Conservation (phyloP, 305 asterid genomes). For the Solanum chacoense region DNA sequence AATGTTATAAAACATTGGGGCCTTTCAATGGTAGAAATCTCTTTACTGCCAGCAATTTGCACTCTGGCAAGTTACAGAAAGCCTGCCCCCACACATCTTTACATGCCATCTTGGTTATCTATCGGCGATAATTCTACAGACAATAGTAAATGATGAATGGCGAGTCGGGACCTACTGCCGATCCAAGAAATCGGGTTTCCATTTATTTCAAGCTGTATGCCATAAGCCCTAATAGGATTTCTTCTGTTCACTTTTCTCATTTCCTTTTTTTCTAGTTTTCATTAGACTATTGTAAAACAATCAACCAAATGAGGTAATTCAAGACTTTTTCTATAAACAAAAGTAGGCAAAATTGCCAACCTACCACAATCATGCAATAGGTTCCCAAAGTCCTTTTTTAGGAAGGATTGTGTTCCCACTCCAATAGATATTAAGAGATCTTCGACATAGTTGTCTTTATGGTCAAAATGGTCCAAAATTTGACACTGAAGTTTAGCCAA, state of each 20-base stretch:
- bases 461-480: neutral
- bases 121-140: neutral
- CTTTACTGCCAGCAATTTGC: slow-evolving; percentile 1
- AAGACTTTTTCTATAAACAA: neutral
- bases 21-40: neutral
- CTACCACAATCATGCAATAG: neutral
- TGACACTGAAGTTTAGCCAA: neutral
- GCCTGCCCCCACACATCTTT: neutral
- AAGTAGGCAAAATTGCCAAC: neutral
- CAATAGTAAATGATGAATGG: neutral
- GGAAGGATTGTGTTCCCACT: neutral
- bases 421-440: neutral
- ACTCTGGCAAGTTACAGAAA: neutral
- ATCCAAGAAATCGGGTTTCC: neutral
- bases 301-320: neutral
- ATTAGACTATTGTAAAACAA: neutral
- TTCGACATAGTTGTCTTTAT: neutral
- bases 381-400: neutral
- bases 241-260: neutral
- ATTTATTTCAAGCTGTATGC: neutral
- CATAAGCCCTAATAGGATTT: neutral
- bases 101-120: neutral
- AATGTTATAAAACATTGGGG: neutral
- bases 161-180: neutral
- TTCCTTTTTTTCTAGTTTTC: neutral